Evolutionary conservation across 352 stramenopile species (phyloP).

Genomic region (Pythium coloratum): DNA sequence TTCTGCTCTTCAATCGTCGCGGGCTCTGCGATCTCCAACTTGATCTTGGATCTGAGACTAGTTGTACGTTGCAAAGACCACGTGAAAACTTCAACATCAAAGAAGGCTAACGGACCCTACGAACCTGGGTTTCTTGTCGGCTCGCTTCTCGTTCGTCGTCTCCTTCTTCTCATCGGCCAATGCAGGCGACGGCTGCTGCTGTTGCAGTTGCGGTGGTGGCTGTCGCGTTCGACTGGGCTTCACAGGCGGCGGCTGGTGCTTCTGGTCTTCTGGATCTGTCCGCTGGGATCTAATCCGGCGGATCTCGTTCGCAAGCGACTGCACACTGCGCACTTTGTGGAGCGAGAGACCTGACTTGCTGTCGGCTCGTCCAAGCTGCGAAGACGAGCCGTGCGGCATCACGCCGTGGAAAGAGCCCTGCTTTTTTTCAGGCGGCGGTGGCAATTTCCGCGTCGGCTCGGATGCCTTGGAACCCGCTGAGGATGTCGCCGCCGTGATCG

Average conservation of each 20-base stretch:
- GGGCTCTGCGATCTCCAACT: conserved; percentile 65
- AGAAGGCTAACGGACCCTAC: not conserved
- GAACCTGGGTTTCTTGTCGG: conserved; percentile 60
- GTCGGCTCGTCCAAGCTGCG: conserved; percentile 30
- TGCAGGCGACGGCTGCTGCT: conserved; percentile 11
- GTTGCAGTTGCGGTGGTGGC: conserved; percentile 15
- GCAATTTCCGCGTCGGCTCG: conserved; percentile 45
- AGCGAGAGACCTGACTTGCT: conserved; percentile 50
- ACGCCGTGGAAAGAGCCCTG: conserved; percentile 30
- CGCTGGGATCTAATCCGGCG: conserved; percentile 67
- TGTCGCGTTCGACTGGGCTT: conserved; percentile 20
- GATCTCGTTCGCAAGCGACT: conserved; percentile 82
- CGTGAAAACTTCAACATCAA: not conserved
- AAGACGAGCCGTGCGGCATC: conserved; percentile 11
- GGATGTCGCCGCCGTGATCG: conserved; percentile 7
- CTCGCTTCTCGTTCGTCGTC: conserved; percentile 22
- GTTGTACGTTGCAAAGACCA: not conserved
- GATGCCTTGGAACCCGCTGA: conserved; percentile 13
- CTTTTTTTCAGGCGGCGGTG: conserved; percentile 41
- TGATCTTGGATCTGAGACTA: conserved; percentile 63
- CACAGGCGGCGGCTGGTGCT: conserved; percentile 7
- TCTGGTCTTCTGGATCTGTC: conserved; percentile 34
- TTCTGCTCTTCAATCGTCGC: conserved; percentile 33
- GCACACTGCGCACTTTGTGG: conserved; percentile 72
- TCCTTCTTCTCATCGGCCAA: conserved; percentile 36